A percentile compares a stretch with the other conserved stretches of the same genome.
These are phyloP conservation scores for Penicillium verhagenii DNA, from an alignment of 495 filamentous ascomycete species.

Conservation along the genomic window DNA sequence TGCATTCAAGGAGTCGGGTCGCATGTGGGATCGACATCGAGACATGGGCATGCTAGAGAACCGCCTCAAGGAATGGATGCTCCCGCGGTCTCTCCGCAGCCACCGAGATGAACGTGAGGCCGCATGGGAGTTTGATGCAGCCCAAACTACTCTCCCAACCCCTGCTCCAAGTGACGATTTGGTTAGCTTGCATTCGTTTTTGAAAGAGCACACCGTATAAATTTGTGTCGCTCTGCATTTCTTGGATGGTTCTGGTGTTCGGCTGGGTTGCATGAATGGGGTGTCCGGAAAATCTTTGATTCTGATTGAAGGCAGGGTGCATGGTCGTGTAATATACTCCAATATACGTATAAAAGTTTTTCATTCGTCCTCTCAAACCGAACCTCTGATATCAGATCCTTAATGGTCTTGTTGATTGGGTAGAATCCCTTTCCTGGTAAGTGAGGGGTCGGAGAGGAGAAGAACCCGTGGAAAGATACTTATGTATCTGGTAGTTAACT, in stretches of 20 bases:
- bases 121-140: slow-evolving; percentile 43
- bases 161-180: slow-evolving; percentile 24
- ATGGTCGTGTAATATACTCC: too few relatives aligned
- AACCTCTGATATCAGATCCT: too few relatives aligned
- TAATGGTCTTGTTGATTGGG: too few relatives aligned
- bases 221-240: not conserved
- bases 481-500: too few relatives aligned
- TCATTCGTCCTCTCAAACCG: too few relatives aligned
- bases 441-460: too few relatives aligned
- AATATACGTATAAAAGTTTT: too few relatives aligned
- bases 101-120: slow-evolving; percentile 29
- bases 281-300: not conserved
- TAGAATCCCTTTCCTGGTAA: too few relatives aligned
- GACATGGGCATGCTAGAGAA: slow-evolving; percentile 42
- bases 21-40: slow-evolving; percentile 43
- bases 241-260: not conserved
- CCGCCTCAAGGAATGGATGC: slow-evolving; percentile 38
- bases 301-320: too few relatives aligned
- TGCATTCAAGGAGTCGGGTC: slow-evolving; percentile 51
- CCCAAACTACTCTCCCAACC: slow-evolving; percentile 26
- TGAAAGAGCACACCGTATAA: slow-evolving; percentile 18
- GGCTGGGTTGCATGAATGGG: not conserved
- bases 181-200: slow-evolving; percentile 22
- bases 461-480: too few relatives aligned
- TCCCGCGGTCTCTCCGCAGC: slow-evolving; percentile 34